Conservation (phyloP, 371 early-diverging fungal genomes). For the Mortierella sp. region DNA sequence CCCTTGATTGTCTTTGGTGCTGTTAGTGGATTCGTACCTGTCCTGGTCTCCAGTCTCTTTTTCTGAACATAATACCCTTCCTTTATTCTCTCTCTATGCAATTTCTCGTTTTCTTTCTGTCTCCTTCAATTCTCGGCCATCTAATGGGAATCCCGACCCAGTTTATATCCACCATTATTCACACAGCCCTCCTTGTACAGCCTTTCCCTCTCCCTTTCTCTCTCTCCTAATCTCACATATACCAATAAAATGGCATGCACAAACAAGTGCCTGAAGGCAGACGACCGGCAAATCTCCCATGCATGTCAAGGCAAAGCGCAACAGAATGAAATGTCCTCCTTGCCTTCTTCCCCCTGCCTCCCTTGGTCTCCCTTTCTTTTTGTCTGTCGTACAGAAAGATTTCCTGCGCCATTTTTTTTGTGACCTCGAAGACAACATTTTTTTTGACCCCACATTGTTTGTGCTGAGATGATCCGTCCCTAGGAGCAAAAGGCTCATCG, state of each 20-base stretch:
- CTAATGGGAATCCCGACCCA: neutral
- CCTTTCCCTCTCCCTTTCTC: neutral
- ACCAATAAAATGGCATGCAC: too few species aligned
- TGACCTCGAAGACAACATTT: neutral
- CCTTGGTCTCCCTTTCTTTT: neutral
- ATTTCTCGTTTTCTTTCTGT: neutral
- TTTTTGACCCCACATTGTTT: neutral
- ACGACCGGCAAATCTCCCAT: too few species aligned
- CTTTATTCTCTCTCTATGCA: neutral
- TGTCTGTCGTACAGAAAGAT: neutral
- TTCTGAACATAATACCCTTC: neutral
- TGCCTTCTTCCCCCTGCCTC: neutral
- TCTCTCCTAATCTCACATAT: neutral
- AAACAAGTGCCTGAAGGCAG: too few species aligned
- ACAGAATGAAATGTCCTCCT: too few species aligned
- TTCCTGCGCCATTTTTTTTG: neutral
- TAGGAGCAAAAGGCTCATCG: slow-evolving; percentile 1
- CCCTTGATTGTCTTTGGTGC: neutral
- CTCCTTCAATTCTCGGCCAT: neutral
- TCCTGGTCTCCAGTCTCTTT: neutral
- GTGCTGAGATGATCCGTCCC: neutral
- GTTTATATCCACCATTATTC: neutral
- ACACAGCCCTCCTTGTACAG: neutral
- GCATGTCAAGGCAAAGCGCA: too few species aligned
- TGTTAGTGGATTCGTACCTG: neutral